Evolutionary conservation across 148 eudicot species (phyloP), one percentile per base, ranked within the genome.

Genomic region (Fallopia convolvulus): DNA sequence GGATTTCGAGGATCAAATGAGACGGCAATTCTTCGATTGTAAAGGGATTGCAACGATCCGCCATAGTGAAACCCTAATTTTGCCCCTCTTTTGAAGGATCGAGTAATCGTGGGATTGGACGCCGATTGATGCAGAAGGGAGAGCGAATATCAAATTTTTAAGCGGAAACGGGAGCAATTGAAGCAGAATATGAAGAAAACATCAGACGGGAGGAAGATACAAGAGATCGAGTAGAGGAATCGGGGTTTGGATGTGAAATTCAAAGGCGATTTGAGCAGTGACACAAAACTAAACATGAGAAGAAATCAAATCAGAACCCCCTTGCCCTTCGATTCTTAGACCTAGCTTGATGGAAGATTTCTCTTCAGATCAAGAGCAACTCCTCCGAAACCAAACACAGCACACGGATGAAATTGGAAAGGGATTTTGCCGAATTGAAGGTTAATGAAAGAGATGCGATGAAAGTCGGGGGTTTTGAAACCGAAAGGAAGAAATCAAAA

Each of bases 1-100:
- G 74, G 55, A 95, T 92, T 20, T 91, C 97, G 39, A 95, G 79
- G 79, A 95, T 78, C 77, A 95, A 78, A 85, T 95, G 97, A 7
- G 86, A 83, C 15, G 99, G 99, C 80, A 95, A 81, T 74, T 91
- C 97, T 48, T 88, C 88, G 36, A 95, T 80, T 18, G 73, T 76
- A 72, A 79, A 50, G 4, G 86, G 30, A 82, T 82, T 75, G 36
- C 60, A 80, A 17, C 76, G 68, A 84, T 84, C 92, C 78, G 81
- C 90, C 98, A 90, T 94, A 10, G 83, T 83, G 3, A 36, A 42
- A 48, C 15, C 53, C 40, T 23, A 33, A 21, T 12, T 75, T 33
- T 15, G 6, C 36, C 32, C n/a, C 56, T 4, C 44, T 39, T 33
- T 46, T 10, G 10, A 44, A 76, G 3, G 39, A 20, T 39, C 8